Conservation (phyloP, 306 rosid species). For the Oxytropis ochrocephala region DNA sequence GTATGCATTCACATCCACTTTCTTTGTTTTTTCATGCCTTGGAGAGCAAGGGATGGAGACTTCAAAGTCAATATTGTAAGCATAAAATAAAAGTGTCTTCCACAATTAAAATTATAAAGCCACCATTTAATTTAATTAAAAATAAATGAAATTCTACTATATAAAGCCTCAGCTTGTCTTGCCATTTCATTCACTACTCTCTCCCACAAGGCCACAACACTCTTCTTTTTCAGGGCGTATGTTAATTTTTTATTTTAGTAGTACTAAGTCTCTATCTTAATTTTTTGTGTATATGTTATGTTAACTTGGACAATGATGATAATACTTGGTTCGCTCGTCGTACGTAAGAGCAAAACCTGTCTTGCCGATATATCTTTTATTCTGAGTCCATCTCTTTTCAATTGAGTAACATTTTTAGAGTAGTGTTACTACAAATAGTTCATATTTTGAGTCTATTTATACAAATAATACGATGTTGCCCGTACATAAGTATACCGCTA, state of each 20-base stretch:
- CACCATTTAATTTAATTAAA: not conserved
- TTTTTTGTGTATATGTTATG: not conserved
- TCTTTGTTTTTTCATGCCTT: not conserved
- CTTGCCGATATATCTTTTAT: slow-evolving; percentile 13
- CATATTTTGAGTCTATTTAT: too few species aligned
- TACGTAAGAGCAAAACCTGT: slow-evolving; percentile 19
- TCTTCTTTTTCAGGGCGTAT: too few species aligned
- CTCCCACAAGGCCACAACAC: too few species aligned
- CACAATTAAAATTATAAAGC: not conserved
- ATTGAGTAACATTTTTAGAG: not conserved
- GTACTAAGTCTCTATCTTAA: too few species aligned
- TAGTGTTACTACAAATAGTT: not conserved
- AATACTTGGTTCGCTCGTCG: slow-evolving; percentile 27
- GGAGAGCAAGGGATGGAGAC: slow-evolving; percentile 6
- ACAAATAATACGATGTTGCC: too few species aligned
- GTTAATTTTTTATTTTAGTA: too few species aligned
- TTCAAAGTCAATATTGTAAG: not conserved
- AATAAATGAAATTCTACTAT: not conserved
- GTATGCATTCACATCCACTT: not conserved
- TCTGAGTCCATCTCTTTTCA: slow-evolving; percentile 14
- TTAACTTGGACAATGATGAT: slow-evolving; percentile 19
- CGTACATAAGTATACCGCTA: too few species aligned
- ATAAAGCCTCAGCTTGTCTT: slow-evolving; percentile 12
- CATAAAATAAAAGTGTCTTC: not conserved
- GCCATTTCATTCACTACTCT: not conserved